These are phyloP conservation scores for Aspergillus hortae DNA, from an alignment of 2,329 filamentous ascomycete species.

Conservation along the genomic window DNA sequence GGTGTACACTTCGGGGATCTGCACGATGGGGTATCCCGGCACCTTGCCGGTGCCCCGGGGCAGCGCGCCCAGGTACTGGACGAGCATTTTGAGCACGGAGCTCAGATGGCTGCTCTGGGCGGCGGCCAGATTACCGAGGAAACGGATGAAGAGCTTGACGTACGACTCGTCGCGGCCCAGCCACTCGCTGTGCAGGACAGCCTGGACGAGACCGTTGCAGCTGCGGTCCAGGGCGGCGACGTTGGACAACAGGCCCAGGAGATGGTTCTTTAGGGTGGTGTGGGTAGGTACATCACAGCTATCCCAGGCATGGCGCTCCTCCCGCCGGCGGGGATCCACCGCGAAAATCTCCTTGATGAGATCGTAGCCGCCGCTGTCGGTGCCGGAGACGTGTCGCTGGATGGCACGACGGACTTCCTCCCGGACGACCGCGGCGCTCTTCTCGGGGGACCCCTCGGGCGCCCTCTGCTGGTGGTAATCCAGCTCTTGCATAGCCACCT, in stretches of 20 bases:
- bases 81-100: constrained; percentile 73
- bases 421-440: constrained; percentile 55
- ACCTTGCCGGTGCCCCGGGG: constrained; percentile 54
- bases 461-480: constrained; percentile 19
- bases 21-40: constrained; percentile 56
- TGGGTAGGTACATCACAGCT: constrained; percentile 49
- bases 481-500: constrained; percentile 29
- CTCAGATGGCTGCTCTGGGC: constrained; percentile 76
- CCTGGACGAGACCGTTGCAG: constrained; percentile 57
- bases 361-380: constrained; percentile 56
- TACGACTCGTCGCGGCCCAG: constrained; percentile 59
- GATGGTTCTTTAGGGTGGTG: constrained; percentile 54
- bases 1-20: constrained; percentile 62
- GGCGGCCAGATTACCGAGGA: constrained; percentile 66
- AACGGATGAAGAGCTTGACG: constrained; percentile 53
- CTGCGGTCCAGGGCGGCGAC: constrained; percentile 53
- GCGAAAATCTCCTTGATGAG: constrained; percentile 53
- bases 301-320: constrained; percentile 28
- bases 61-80: constrained; percentile 68
- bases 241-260: constrained; percentile 56
- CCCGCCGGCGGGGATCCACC: constrained; percentile 41
- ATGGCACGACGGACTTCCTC: constrained; percentile 60
- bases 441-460: constrained; percentile 40
- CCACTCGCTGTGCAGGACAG: constrained; percentile 59
- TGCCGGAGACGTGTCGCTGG: constrained; percentile 48